Evolutionary conservation across 2,329 filamentous ascomycete species (phyloP).

Genomic region (Curvularia lunata): DNA sequence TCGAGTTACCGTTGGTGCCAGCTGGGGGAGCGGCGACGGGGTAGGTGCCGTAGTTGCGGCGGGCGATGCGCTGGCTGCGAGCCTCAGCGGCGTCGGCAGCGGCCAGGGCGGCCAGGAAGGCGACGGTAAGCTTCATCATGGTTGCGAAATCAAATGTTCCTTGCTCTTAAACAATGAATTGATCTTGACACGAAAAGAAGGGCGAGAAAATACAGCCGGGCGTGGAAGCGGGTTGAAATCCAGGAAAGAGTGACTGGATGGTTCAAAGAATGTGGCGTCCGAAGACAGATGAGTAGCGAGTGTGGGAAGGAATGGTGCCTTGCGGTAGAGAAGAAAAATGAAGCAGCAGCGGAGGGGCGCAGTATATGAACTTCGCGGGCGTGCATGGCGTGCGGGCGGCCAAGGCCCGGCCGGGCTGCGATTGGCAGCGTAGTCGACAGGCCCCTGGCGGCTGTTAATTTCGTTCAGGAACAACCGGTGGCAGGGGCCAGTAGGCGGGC

Average conservation of each 20-base stretch:
- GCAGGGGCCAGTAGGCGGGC: constrained; percentile 37
- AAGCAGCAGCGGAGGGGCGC: constrained; percentile 23
- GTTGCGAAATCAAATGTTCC: constrained; percentile 23
- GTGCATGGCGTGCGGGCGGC: constrained; percentile 38
- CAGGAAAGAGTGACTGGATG: constrained; percentile 49
- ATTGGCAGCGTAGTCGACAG: constrained; percentile 10
- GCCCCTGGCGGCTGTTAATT: constrained; percentile 47
- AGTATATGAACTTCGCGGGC: constrained; percentile 43
- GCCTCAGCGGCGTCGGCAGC: constrained; percentile 40
- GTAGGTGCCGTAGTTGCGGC: constrained; percentile 32
- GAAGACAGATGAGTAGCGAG: constrained; percentile 43
- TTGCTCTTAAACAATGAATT: constrained; percentile 33
- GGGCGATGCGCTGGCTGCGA: constrained; percentile 38
- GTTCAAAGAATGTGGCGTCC: constrained; percentile 46
- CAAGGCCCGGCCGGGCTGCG: constrained; percentile 32
- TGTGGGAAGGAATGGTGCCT: constrained; percentile 45
- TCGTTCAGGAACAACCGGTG: constrained; percentile 37
- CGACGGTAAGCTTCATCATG: constrained; percentile 44
- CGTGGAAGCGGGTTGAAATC: constrained; percentile 26
- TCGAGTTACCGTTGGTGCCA: not conserved
- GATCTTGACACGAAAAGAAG: constrained; percentile 32
- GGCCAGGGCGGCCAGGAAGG: constrained; percentile 42
- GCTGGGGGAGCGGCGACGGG: constrained; percentile 2
- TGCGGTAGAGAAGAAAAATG: constrained; percentile 43
- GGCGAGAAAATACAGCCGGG: constrained; percentile 39